Conservation (phyloP, 2,329 filamentous ascomycete species). For the Xylariaceae sp. region DNA sequence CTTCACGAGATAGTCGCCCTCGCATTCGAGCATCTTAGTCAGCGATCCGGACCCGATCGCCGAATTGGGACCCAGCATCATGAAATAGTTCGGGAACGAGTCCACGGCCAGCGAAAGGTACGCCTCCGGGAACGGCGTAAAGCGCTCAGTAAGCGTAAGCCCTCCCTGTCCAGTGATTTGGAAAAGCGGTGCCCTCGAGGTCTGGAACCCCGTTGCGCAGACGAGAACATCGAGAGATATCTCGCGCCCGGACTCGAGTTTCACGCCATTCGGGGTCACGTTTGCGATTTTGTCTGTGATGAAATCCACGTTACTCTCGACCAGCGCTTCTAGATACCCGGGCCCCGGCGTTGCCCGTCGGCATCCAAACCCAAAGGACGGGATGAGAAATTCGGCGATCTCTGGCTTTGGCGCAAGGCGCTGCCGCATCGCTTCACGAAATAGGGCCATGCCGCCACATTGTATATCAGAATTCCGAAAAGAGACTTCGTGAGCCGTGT, state of each 20-base stretch:
- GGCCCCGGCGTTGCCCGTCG: conserved; percentile 53
- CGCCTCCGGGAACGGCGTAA: conserved; percentile 46
- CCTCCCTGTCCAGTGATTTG: conserved; percentile 48
- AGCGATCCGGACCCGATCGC: conserved; percentile 55
- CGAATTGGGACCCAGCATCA: conserved; percentile 57
- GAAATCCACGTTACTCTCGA: conserved; percentile 50
- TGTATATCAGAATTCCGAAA: conserved; percentile 48
- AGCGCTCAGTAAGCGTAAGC: conserved; percentile 48
- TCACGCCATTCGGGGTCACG: conserved; percentile 47
- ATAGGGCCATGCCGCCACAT: conserved; percentile 39
- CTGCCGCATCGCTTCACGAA: conserved; percentile 48
- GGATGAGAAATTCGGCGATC: conserved; percentile 51
- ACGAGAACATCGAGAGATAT: conserved; percentile 54
- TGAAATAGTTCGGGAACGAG: conserved; percentile 57
- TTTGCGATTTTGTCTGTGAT: conserved; percentile 44
- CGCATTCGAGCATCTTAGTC: conserved; percentile 54
- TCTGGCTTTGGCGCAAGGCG: conserved; percentile 52
- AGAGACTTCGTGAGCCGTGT: conserved; percentile 51
- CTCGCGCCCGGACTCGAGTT: conserved; percentile 36
- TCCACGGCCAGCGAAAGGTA: conserved; percentile 56
- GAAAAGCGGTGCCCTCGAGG: conserved; percentile 50
- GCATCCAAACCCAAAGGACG: conserved; percentile 53
- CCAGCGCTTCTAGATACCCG: conserved; percentile 54
- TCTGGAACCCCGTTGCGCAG: conserved; percentile 56
- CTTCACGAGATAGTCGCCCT: conserved; percentile 55